Evolutionary conservation across 2,329 filamentous ascomycete species (phyloP).

Genomic region (Gliomastix tumulicola): DNA sequence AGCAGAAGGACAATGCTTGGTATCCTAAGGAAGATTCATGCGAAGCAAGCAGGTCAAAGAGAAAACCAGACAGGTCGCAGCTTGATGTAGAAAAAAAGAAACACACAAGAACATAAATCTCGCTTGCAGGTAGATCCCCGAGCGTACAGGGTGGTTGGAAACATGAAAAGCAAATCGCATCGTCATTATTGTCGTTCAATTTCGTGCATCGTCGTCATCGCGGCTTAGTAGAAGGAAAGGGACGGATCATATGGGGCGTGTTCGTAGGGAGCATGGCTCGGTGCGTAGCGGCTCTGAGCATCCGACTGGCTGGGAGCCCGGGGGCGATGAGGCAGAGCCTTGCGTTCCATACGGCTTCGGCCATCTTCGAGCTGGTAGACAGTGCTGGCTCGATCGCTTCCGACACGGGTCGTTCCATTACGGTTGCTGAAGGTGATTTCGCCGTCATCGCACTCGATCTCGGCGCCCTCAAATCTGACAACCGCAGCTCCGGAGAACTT

Average conservation of each 20-base stretch:
- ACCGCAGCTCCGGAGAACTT: constrained; percentile 49
- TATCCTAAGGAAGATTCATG: too few relatives aligned
- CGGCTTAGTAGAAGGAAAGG: too few relatives aligned
- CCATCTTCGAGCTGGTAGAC: constrained; percentile 41
- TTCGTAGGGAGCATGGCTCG: constrained; percentile 15
- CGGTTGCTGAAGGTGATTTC: constrained; percentile 50
- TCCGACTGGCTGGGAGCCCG: constrained; percentile 44
- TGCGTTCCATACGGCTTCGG: constrained; percentile 33
- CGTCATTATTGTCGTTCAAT: constrained; percentile 6
- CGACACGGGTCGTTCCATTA: constrained; percentile 26
- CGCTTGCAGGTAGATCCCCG: too few relatives aligned
- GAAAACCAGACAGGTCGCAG: too few relatives aligned
- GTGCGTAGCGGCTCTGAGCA: constrained; percentile 28
- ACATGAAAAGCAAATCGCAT: constrained; percentile 1
- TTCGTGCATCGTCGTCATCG: constrained; percentile 6
- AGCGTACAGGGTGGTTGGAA: not conserved
- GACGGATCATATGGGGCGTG: constrained; percentile 8
- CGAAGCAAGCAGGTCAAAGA: too few relatives aligned
- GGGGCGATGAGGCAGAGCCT: constrained; percentile 31
- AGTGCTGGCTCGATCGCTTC: constrained; percentile 45
- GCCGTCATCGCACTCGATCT: constrained; percentile 55
- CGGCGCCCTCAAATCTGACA: constrained; percentile 47
- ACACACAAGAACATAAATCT: constrained; percentile 7
- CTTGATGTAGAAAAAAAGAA: constrained; percentile 8
- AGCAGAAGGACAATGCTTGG: too few relatives aligned